Percentiles rank a stretch among this genome's conserved stretches.
Evolutionary conservation across 2,329 filamentous ascomycete species (phyloP).

Genomic region (Ceratocystis papillata): DNA sequence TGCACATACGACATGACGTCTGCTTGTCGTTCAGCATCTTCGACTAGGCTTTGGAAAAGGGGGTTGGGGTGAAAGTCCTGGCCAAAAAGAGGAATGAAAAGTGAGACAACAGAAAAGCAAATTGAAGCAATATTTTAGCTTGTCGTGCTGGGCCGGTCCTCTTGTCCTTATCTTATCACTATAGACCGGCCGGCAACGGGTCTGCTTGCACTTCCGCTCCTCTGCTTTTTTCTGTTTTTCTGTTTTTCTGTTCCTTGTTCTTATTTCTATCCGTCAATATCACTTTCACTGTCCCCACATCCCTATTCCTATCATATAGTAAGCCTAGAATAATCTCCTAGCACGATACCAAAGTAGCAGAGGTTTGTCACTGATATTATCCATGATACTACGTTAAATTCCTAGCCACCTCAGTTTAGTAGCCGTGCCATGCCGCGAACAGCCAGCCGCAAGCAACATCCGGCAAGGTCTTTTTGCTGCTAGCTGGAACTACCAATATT

Average conservation of each 20-base stretch:
- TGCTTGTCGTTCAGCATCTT: too few species aligned
- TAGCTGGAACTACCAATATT: too few species aligned
- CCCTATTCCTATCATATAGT: too few species aligned
- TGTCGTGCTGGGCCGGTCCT: not conserved
- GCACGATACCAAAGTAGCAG: not conserved
- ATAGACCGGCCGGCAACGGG: not conserved
- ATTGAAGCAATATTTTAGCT: not conserved
- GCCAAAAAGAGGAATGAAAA: too few species aligned
- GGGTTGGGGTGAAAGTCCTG: too few species aligned
- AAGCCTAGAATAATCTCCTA: not conserved
- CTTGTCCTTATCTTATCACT: not conserved
- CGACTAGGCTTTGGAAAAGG: too few species aligned
- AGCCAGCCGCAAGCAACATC: too few species aligned
- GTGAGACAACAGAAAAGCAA: too few species aligned
- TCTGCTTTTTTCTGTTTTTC: not conserved
- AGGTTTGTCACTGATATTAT: not conserved
- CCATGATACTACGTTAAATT: not conserved
- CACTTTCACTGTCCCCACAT: not conserved
- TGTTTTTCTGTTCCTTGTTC: not conserved
- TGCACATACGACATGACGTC: too few species aligned
- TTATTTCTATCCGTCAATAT: not conserved
- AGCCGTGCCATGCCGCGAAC: too few species aligned
- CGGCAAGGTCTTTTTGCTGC: too few species aligned
- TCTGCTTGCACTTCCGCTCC: not conserved
- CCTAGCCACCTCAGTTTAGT: too few species aligned